phyloP scores from a whole-genome alignment of 2,329 filamentous ascomycete species.

The Orbilia brochopaga region DNA sequence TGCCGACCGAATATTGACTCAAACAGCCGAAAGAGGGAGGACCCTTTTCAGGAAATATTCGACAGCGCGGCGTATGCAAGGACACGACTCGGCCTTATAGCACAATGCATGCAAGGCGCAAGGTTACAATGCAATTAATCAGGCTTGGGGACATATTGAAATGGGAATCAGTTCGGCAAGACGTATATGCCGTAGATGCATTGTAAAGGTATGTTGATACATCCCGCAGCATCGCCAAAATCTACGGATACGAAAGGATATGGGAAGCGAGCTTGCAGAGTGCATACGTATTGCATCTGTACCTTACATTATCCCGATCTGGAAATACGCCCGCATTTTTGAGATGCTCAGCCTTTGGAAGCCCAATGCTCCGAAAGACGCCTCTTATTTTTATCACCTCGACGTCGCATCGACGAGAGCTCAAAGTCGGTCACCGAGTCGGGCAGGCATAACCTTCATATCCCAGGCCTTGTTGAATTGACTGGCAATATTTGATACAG shows the following conservation, averaged over 20 bases:
- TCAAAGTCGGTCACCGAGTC: background rate
- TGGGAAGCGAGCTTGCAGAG: background rate
- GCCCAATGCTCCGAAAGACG: no score
- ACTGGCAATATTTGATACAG: background rate
- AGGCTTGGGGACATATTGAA: no score
- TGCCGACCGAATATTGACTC: no score
- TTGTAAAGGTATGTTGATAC: background rate
- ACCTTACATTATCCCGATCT: background rate
- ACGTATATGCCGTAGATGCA: background rate
- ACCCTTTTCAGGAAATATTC: no score
- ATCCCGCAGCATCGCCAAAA: background rate
- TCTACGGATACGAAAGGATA: constrained; percentile 1
- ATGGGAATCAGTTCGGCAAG: background rate
- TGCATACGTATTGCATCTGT: background rate
- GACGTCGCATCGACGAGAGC: background rate
- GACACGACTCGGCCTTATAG: no score
- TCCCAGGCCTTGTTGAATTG: background rate
- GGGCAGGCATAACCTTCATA: background rate
- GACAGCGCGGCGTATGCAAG: no score
- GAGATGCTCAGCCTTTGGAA: no score
- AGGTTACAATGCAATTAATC: no score
- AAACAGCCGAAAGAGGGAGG: no score
- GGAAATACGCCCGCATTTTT: background rate
- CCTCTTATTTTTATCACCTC: background rate
- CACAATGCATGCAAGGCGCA: no score